These are phyloP conservation scores for Boletus rubescentipes DNA, from an alignment of 768 basidiomycete genomes.

Conservation along the genomic window DNA sequence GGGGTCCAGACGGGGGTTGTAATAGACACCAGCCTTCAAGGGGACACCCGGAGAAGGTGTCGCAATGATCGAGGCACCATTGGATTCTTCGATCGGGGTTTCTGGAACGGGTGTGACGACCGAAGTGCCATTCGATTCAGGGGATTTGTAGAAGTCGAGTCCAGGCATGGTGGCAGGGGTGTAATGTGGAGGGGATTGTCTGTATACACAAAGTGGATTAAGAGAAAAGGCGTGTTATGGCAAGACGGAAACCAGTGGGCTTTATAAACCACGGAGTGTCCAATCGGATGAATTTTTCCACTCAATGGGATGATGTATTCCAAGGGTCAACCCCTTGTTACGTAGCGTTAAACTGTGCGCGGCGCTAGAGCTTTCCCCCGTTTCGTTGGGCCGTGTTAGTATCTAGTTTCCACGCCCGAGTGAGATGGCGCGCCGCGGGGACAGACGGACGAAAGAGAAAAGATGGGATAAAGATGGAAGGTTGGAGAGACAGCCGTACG, in stretches of 20 bases:
- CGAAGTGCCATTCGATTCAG: slow-evolving; percentile 2
- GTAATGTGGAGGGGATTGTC: slow-evolving; percentile 5
- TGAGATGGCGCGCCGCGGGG: slow-evolving; percentile 16
- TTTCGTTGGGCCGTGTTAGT: slow-evolving; percentile 7
- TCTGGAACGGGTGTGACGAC: not conserved
- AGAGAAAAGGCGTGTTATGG: not conserved
- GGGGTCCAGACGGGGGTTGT: slow-evolving; percentile 68
- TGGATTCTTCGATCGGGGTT: slow-evolving; percentile 5
- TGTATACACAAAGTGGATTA: slow-evolving; percentile 26
- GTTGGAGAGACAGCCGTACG: slow-evolving; percentile 6
- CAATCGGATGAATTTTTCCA: slow-evolving; percentile 15
- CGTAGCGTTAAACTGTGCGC: slow-evolving; percentile 18
- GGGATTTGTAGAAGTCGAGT: slow-evolving; percentile 32
- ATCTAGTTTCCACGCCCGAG: slow-evolving; percentile 6
- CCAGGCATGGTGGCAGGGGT: slow-evolving; percentile 30
- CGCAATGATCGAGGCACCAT: not conserved
- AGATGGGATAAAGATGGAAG: slow-evolving; percentile 11
- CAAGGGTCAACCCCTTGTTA: slow-evolving; percentile 26
- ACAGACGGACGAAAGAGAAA: slow-evolving; percentile 22
- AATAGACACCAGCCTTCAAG: slow-evolving; percentile 41
- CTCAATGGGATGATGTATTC: slow-evolving; percentile 9
- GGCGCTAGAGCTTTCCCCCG: slow-evolving; percentile 8
- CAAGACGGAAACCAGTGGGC: not conserved
- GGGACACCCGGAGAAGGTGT: slow-evolving; percentile 11
- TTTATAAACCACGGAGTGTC: slow-evolving; percentile 23